Evolutionary conservation across 306 rosid genomes (phyloP), one percentile per base, ranked within the genome.

Genomic region (Amphicarpaea edgeworthii): DNA sequence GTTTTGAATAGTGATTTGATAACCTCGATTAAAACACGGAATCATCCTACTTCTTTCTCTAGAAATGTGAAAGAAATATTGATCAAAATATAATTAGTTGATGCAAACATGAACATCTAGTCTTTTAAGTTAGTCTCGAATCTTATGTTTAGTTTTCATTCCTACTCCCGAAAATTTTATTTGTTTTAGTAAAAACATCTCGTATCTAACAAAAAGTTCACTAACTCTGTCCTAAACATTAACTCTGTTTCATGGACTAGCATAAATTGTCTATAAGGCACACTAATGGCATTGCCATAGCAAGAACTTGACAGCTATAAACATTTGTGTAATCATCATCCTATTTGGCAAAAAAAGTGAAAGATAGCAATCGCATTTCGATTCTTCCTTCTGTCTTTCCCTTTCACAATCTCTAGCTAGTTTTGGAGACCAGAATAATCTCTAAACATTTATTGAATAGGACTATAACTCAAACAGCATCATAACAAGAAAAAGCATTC

Each of bases 211-310:
- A 53, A 53, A 40, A 15, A 58, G 16, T 20, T 34, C 59, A 49
- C 49, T 30, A 30, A 21, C 16, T 64, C 68, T 45, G 24, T 14
- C 61, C 70, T 3, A 34, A 60, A 60, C 16, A 42, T 38, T 20
- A 12, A 50, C 38, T 66, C 15, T 28, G 41, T 43, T 73, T 42
- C 38, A 57, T 15, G 12, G 28, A 59, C 66, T 23, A 24, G 3
- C 68, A 79, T 65, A 65, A 65, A 80, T 54, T 26, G 74, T 38
- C 65, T 67, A 59, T 4, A 49, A 47, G n/a, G 15, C 26, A 20
- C 60, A 28, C 32, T 8, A 55, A 73, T 7, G 17, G 24, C 30
- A 49, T 58, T 20, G 17, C 37, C 23, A 21, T 23, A 57, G 21
- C 47, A 46, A 73, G 55, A 62, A 21, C 70, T 6, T 4, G 5